Conservation (phyloP, 768 basidiomycete genomes). For the Termitomyces sp. region DNA sequence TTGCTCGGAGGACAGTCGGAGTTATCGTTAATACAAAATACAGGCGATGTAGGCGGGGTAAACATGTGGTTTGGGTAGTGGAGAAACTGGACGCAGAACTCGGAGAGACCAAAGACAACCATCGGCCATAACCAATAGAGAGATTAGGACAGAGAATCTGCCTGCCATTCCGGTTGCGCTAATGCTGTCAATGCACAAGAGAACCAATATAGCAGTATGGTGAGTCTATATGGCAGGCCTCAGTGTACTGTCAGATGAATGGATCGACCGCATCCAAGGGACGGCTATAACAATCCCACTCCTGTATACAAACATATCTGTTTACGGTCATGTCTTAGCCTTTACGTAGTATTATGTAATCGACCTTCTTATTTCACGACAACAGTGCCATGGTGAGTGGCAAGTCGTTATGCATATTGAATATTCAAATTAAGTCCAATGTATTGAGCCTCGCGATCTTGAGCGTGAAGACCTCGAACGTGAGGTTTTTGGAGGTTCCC, state of each 20-base stretch:
- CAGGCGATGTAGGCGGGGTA: not conserved
- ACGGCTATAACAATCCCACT: no score
- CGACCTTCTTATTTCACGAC: not conserved
- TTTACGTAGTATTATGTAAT: constrained; percentile 3
- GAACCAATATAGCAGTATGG: no score
- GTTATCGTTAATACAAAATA: not conserved
- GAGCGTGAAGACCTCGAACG: constrained; percentile 54
- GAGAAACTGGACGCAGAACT: not conserved
- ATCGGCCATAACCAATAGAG: not conserved
- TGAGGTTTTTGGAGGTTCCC: constrained; percentile 78
- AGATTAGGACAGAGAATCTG: not conserved
- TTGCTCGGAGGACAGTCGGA: not conserved
- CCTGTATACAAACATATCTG: no score
- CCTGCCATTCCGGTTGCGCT: no score
- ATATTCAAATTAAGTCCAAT: not conserved
- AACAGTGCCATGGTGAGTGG: constrained; percentile 1
- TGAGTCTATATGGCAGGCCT: no score
- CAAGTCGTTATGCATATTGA: not conserved
- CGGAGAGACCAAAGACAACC: not conserved
- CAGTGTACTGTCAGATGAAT: no score
- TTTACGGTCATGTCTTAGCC: no score
- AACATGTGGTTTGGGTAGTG: not conserved
- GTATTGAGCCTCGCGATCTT: constrained; percentile 28
- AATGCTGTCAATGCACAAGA: no score
- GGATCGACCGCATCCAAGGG: not conserved